Conservation (phyloP, 345 rosid species). For the Pugionium dolabratum region DNA sequence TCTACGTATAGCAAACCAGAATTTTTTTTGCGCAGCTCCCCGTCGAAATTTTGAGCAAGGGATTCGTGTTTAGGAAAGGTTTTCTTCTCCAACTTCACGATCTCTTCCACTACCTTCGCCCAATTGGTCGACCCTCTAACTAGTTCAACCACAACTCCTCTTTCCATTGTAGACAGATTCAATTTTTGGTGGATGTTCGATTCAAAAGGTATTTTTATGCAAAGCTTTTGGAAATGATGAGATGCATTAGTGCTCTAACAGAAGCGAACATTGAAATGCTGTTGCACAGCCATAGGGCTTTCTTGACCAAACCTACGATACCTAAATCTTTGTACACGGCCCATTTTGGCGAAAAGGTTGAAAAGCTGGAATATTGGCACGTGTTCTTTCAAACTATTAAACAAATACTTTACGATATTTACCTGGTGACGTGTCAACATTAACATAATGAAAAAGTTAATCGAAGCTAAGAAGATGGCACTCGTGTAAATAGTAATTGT, state of each 20-base stretch:
- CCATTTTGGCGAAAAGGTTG: no score
- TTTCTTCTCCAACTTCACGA: constrained; percentile 69
- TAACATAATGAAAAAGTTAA: no score
- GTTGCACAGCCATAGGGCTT: constrained; percentile 4
- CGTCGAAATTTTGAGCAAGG: constrained; percentile 61
- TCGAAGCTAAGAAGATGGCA: no score
- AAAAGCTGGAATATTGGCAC: no score
- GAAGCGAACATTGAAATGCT: neutral
- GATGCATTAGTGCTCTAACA: neutral
- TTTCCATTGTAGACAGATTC: constrained; percentile 39
- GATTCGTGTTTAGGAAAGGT: constrained; percentile 86
- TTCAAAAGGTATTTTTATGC: neutral
- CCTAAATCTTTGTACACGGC: neutral
- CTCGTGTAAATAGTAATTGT: no score
- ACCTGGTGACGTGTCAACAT: no score
- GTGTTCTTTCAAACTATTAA: no score
- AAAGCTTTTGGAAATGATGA: constrained; percentile 1
- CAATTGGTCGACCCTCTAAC: constrained; percentile 49
- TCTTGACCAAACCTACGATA: constrained; percentile 21
- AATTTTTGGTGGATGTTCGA: neutral
- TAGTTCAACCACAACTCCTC: constrained; percentile 46
- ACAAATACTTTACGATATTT: no score
- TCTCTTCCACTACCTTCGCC: constrained; percentile 53
- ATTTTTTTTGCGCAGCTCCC: constrained; percentile 69
- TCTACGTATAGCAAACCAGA: constrained; percentile 61